Base-by-base conservation (phyloP, 495 filamentous ascomycete genomes). In the Penicillium lagena region DNA sequence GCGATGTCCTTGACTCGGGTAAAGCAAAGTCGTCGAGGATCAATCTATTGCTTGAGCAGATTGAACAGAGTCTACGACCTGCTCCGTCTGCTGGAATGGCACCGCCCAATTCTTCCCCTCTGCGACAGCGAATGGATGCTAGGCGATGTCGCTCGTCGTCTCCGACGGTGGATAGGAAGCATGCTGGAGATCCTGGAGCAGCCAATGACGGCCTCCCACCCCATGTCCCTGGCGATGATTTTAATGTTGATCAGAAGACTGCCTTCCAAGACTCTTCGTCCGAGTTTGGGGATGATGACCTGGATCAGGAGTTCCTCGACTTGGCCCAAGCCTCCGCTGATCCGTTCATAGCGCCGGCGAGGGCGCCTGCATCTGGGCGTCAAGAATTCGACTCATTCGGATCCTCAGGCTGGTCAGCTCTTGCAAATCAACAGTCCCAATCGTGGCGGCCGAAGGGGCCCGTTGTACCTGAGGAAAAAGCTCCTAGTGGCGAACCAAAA, bases 41-140 rank as follows among this genome's bases (percentile, higher is more conserved):
- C 31, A 84, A 73, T 41, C 63, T 70, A 12, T 68, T 89, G 22
- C 61, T 90, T 14, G 81, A 88, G 50, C 76, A 75, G 47, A 79
- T 90, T 42, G 81, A 87, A 39, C 77, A 80, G 31, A 79, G 77
- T 39, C 55, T 82, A 45, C 65, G 70, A 37, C 73, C 69, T 46
- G 48, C 63, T 9, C 54, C 59, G n/a, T 40, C 48, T 35, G 44
- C 53, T 13, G 50, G 64, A 14, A 45, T 56, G 36, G 52, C 58
- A 17, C 72, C 74, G 7, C 66, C 73, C 9, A 75, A 71, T 45
- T 82, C 78, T 11, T 80, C 80, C 12, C 77, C 82, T n/a, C 49
- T 76, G 5, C 73, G 74, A 14, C 62, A 66, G 17, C 63, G 50
- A 22, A 55, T 64, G 12, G 64, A 64, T 39, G 53, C 61, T 31